Conservation (phyloP, 1,284 basidiomycete genomes). For the Puccinia novopanici region DNA sequence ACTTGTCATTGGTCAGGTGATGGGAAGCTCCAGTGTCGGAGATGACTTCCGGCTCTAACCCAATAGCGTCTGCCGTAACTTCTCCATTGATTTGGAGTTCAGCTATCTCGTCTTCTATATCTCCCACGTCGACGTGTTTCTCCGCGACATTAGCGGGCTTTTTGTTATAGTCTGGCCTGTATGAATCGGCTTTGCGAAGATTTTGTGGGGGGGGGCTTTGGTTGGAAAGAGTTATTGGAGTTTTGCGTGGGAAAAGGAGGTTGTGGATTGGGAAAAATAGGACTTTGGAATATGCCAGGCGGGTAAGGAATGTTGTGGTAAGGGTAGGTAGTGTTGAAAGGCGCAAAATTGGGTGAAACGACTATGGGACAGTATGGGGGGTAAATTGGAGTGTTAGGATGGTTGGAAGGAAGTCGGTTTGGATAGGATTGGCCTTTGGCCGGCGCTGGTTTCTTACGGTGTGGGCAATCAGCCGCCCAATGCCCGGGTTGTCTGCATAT, state of each 20-base stretch:
- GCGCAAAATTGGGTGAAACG: neutral
- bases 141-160: neutral
- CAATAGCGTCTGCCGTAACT: neutral
- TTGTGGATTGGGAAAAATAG: neutral
- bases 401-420: neutral
- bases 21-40: neutral
- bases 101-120: neutral
- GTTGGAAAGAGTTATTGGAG: neutral
- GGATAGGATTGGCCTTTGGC: neutral
- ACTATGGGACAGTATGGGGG: neutral
- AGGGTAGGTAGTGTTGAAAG: neutral
- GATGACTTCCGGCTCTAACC: neutral
- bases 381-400: neutral
- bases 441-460: neutral
- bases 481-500: neutral
- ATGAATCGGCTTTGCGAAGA: neutral
- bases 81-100: neutral
- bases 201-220: neutral
- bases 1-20: constrained; percentile 3
- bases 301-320: neutral
- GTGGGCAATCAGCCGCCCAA: neutral
- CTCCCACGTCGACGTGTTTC: neutral
- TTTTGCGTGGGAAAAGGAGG: too few species aligned
- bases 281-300: too few species aligned
- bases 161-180: neutral